Evolutionary conservation across 495 filamentous ascomycete genomes (phyloP), one percentile per base, ranked within the genome.

Genomic region (Monascus purpureus): DNA sequence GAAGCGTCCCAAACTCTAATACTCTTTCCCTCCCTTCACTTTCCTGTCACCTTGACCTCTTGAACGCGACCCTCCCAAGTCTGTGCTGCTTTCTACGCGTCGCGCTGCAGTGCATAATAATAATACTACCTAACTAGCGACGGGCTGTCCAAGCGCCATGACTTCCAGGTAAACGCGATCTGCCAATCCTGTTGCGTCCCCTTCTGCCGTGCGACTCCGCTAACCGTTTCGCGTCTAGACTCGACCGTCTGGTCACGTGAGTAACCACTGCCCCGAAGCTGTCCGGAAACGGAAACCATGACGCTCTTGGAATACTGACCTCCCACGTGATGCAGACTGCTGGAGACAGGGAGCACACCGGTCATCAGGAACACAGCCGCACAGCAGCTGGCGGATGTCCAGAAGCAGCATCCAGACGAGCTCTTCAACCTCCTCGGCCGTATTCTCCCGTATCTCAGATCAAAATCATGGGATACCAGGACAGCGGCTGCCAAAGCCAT

Each of bases 371-470:
- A 93, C 40, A 96, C 90, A 36, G 90, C 90, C 35, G 92, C 93
- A 22, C 80, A 90, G 48, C 90, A 97, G 61, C 72, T 97, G 23
- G 88, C 82, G 22, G 90, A 96, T 63, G 86, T 94, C 38, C 92
- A 96, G 55, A 96, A 93, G 49, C 77, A 87, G 41, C 92, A 96
- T 47, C 90, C 92, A 0, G 88, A 96, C 53, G 90, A 97, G 48
- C 65, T 96, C 2, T 96, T 95, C 56, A 95, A 96, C 43, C 68
- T 97, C 6, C 68, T 97, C n/a, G 84, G 84, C n/a, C 71, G 88
- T 28, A 87, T 97, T 25, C 72, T 96, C 12, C 86, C 92, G 2
- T 95, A 92, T 54, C 69, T 96, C 11, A 71, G 78, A 34, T 84
- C 86, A 35, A 93, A 85, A 49, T 84, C 82, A 37, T 97, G 90